Conservation (phyloP, 2,329 filamentous ascomycete species). For the Biscogniauxia sp. region DNA sequence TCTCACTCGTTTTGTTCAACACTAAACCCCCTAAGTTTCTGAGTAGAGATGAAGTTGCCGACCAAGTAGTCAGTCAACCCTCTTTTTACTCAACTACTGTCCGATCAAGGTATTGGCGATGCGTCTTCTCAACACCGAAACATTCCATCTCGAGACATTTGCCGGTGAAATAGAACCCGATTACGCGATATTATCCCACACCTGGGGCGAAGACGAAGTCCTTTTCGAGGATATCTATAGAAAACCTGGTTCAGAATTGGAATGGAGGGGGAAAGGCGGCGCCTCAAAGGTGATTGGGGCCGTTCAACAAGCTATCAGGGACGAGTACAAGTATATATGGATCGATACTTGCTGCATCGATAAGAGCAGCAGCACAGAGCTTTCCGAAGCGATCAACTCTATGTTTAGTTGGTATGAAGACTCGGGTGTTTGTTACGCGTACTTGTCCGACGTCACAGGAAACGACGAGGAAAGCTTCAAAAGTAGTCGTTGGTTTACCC, state of each 20-base stretch:
- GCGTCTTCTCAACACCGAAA: too few species aligned
- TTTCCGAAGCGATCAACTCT: conserved; percentile 1
- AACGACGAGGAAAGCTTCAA: not conserved
- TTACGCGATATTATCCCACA: not conserved
- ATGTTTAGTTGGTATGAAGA: conserved; percentile 6
- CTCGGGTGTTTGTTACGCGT: conserved; percentile 1
- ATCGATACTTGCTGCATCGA: conserved; percentile 9
- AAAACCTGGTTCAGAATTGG: not conserved
- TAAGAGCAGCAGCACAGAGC: conserved; percentile 5
- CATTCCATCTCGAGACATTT: too few species aligned
- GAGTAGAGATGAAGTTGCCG: too few species aligned
- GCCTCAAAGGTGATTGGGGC: not conserved
- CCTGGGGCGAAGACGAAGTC: conserved; percentile 5
- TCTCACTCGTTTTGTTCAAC: too few species aligned
- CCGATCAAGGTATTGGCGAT: too few species aligned
- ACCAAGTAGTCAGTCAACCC: too few species aligned
- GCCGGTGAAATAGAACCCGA: too few species aligned
- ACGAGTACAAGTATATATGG: conserved; percentile 2
- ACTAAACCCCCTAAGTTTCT: too few species aligned
- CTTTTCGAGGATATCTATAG: conserved; percentile 3
- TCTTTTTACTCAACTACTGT: too few species aligned
- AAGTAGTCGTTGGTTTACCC: conserved; percentile 6
- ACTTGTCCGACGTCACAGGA: not conserved
- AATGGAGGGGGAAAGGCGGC: not conserved
- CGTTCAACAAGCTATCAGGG: not conserved